Percentiles rank a stretch among this genome's conserved stretches.
Conservation (phyloP, 2,329 filamentous ascomycete genomes). For the Hymenoscyphus salicellus region DNA sequence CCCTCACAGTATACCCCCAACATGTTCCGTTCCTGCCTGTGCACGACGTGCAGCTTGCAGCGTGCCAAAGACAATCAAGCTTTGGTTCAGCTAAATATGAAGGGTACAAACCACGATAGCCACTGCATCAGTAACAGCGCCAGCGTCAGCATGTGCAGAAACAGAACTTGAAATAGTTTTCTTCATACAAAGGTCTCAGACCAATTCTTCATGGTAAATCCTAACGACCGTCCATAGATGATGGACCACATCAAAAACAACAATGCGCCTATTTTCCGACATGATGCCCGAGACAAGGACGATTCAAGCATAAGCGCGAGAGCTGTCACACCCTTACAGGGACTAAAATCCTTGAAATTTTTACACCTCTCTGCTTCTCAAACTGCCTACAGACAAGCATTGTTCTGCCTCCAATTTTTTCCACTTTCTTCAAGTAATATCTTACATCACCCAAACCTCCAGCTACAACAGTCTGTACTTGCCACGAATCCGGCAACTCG, state of each 20-base stretch:
- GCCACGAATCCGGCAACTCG: neutral
- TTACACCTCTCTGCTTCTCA: neutral
- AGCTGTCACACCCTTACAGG: neutral
- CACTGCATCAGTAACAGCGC: neutral
- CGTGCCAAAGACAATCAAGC: neutral
- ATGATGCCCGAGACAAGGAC: constrained; percentile 13
- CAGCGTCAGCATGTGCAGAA: neutral
- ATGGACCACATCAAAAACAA: constrained; percentile 15
- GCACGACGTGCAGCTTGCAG: neutral
- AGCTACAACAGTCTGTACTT: neutral
- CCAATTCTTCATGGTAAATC: neutral
- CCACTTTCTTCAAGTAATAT: neutral
- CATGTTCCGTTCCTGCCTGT: neutral
- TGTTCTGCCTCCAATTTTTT: too few relatives aligned
- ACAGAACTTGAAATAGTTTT: neutral
- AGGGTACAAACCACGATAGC: neutral
- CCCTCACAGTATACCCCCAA: neutral
- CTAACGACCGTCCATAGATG: neutral
- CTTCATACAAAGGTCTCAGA: neutral
- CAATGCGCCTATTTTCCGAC: constrained; percentile 29
- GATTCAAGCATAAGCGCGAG: neutral
- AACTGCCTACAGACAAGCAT: too few relatives aligned
- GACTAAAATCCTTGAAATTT: neutral
- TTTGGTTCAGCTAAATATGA: neutral
- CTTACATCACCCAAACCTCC: neutral